Conservation (phyloP, 1,139 yeast species). For the Wickerhamiella infanticola region DNA sequence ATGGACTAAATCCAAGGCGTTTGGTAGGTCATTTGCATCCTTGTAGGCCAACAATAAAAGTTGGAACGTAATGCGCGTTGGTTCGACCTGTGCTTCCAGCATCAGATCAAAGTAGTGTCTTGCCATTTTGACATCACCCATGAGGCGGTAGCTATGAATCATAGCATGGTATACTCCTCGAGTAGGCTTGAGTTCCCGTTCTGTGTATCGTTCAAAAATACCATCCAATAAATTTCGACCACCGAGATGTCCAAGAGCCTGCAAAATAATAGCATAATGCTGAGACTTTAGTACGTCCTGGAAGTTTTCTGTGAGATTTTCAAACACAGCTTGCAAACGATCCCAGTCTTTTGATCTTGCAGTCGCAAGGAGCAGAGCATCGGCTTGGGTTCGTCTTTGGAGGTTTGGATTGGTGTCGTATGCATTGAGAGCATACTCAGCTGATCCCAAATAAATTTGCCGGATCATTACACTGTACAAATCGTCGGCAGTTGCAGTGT, state of each 20-base stretch:
- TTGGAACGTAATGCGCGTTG: constrained; percentile 18
- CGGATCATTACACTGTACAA: constrained; percentile 28
- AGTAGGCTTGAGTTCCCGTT: constrained; percentile 36
- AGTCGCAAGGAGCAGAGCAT: constrained; percentile 27
- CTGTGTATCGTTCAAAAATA: constrained; percentile 32
- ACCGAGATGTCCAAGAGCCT: constrained; percentile 44
- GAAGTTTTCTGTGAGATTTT: constrained; percentile 25
- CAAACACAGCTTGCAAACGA: constrained; percentile 45
- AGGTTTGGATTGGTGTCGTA: constrained; percentile 24
- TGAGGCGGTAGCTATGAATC: constrained; percentile 32
- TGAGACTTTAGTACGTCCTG: constrained; percentile 22
- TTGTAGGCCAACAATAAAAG: constrained; percentile 19
- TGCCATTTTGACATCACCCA: constrained; percentile 35
- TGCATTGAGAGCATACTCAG: constrained; percentile 30
- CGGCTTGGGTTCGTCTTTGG: constrained; percentile 16
- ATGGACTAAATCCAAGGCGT: constrained; percentile 21
- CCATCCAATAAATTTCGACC: constrained; percentile 38
- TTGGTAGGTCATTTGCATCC: constrained; percentile 18
- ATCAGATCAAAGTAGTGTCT: constrained; percentile 30
- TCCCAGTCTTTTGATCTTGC: constrained; percentile 43
- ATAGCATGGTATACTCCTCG: constrained; percentile 32
- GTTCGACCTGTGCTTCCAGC: constrained; percentile 23
- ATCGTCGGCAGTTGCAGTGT: constrained; percentile 14
- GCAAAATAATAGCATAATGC: constrained; percentile 53
- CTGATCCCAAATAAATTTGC: constrained; percentile 28